phyloP scores from a whole-genome alignment of 305 asterid genomes.

The Fraxinus sp. region DNA sequence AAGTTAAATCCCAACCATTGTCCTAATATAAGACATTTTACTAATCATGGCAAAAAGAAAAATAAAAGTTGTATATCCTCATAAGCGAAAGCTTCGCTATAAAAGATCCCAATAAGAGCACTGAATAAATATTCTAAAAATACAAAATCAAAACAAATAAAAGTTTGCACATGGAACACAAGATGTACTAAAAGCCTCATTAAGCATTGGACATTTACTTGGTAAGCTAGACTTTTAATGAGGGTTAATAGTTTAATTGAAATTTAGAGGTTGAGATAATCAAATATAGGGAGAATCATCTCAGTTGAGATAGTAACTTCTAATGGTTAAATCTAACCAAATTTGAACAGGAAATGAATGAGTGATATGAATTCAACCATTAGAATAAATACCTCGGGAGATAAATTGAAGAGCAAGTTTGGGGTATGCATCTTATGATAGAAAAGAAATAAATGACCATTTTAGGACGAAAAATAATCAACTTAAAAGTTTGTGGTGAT shows the following conservation, averaged over 20 bases:
- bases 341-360: too few relatives aligned
- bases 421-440: too few relatives aligned
- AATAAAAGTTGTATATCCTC: not conserved
- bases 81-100: not conserved
- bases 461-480: too few relatives aligned
- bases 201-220: not conserved
- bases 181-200: not conserved
- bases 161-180: not conserved
- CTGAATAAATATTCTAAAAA: too few relatives aligned
- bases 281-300: not conserved
- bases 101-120: not conserved
- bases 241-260: not conserved
- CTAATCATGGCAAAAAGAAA: not conserved
- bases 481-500: too few relatives aligned
- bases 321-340: not conserved
- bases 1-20: too few relatives aligned
- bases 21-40: too few relatives aligned
- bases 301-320: not conserved
- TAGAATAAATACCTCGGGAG: too few relatives aligned
- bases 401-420: too few relatives aligned
- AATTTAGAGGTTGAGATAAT: not conserved
- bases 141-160: not conserved
- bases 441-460: too few relatives aligned
- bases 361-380: too few relatives aligned
- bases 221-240: not conserved